Percentiles rank a stretch among this genome's conserved stretches.
phyloP scores from a whole-genome alignment of 2,329 filamentous ascomycete species.

The Pyricularia grisea region DNA sequence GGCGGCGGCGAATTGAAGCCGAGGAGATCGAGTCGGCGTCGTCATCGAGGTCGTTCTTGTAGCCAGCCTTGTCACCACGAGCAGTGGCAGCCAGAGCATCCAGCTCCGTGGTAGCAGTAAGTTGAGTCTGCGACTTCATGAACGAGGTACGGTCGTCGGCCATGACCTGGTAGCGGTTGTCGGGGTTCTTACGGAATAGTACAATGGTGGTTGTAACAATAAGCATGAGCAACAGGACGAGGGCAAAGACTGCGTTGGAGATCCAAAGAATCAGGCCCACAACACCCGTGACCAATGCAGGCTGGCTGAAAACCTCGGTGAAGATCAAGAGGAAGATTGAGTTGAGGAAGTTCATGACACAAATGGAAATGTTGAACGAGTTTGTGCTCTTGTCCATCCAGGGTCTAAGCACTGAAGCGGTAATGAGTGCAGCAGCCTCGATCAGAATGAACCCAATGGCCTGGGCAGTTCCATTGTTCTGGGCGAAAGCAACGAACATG shows the following conservation, averaged over 20 bases:
- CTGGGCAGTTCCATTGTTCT: constrained; percentile 57
- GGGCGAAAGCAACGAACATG: constrained; percentile 71
- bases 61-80: constrained; percentile 60
- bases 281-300: constrained; percentile 67
- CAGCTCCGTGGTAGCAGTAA: constrained; percentile 63
- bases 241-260: constrained; percentile 67
- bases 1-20: constrained; percentile 39
- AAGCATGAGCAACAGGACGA: constrained; percentile 69
- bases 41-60: constrained; percentile 59
- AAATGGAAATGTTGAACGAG: constrained; percentile 80
- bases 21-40: constrained; percentile 61
- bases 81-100: constrained; percentile 77
- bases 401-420: constrained; percentile 65
- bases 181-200: constrained; percentile 75
- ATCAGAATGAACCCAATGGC: constrained; percentile 69
- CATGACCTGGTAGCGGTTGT: constrained; percentile 82
- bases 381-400: constrained; percentile 97
- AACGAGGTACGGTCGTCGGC: constrained; percentile 81
- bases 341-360: constrained; percentile 73
- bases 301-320: constrained; percentile 71
- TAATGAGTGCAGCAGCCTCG: constrained; percentile 63
- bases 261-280: constrained; percentile 81
- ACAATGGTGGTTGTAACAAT: constrained; percentile 57
- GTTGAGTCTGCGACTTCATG: constrained; percentile 76
- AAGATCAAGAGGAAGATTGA: constrained; percentile 74